Conservation (phyloP, 306 rosid species). For the Trifolium fragiferum region DNA sequence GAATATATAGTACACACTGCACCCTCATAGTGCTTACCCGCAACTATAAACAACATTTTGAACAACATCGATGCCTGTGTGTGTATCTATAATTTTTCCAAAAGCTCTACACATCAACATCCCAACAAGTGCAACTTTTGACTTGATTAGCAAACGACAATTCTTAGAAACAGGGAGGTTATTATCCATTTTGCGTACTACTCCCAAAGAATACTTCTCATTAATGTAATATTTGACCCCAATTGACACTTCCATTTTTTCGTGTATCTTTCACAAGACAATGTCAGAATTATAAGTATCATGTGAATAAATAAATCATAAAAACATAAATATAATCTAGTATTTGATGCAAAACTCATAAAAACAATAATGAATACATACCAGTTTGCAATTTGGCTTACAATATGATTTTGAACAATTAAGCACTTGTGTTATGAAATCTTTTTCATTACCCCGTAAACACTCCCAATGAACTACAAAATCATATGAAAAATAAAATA, state of each 20-base stretch:
- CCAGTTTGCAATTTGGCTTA: not conserved
- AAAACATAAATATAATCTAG: no score
- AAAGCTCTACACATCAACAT: conserved; percentile 44
- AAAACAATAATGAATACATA: not conserved
- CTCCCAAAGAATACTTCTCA: conserved; percentile 44
- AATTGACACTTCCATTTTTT: conserved; percentile 36
- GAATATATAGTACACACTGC: no score
- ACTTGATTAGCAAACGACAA: no score
- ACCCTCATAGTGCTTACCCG: conserved; percentile 36
- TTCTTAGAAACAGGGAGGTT: no score
- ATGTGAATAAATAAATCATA: no score
- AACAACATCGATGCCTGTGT: conserved; percentile 40
- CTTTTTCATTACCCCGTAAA: not conserved
- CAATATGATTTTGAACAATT: not conserved
- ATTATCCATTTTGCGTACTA: conserved; percentile 27
- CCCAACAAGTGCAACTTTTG: conserved; percentile 44
- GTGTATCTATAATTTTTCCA: conserved; percentile 35
- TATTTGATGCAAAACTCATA: not conserved
- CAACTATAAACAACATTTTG: conserved; percentile 40
- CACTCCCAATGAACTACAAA: not conserved
- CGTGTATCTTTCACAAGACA: conserved; percentile 33
- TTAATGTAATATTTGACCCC: conserved; percentile 29
- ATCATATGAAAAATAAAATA: not conserved
- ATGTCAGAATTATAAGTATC: not conserved
- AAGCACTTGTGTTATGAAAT: no score